These are phyloP conservation scores for Hyaloperonospora brassicae DNA, from an alignment of 352 stramenopile species.

Conservation along the genomic window DNA sequence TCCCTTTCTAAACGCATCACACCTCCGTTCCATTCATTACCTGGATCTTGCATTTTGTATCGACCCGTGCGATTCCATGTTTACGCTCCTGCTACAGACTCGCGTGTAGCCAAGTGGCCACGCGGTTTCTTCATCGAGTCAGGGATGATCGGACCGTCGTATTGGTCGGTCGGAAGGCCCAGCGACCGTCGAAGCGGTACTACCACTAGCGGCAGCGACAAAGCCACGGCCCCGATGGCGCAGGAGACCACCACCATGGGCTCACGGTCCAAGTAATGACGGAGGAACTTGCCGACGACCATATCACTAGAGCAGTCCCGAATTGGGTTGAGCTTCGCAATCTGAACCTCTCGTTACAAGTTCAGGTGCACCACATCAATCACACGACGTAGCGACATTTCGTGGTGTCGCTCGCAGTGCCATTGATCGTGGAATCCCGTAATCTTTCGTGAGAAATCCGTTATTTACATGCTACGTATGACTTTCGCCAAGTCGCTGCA, in stretches of 20 bases:
- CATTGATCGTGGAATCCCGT: no score
- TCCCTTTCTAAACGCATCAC: no score
- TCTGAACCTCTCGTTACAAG: no score
- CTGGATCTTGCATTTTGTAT: no score
- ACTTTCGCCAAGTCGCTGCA: no score
- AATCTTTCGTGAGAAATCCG: no score
- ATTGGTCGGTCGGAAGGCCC: slow-evolving; percentile 82
- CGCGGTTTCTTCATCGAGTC: slow-evolving; percentile 68
- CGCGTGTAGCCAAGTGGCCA: slow-evolving; percentile 44
- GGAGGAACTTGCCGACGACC: slow-evolving; percentile 62
- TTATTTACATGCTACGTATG: no score
- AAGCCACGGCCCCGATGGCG: slow-evolving; percentile 60
- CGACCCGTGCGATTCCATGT: not conserved
- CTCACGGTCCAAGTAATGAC: slow-evolving; percentile 81
- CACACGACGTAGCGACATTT: no score
- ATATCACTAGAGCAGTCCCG: slow-evolving; percentile 5
- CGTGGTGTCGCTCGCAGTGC: no score
- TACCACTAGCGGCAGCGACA: slow-evolving; percentile 66
- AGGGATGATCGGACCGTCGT: slow-evolving; percentile 79
- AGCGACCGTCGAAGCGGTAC: slow-evolving; percentile 79
- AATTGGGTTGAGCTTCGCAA: no score
- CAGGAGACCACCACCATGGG: slow-evolving; percentile 80
- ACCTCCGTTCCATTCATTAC: no score
- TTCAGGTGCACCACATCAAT: no score
- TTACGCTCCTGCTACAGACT: slow-evolving; percentile 17